Conservation (phyloP, 768 basidiomycete species). For the Psilocybe cyanescens region DNA sequence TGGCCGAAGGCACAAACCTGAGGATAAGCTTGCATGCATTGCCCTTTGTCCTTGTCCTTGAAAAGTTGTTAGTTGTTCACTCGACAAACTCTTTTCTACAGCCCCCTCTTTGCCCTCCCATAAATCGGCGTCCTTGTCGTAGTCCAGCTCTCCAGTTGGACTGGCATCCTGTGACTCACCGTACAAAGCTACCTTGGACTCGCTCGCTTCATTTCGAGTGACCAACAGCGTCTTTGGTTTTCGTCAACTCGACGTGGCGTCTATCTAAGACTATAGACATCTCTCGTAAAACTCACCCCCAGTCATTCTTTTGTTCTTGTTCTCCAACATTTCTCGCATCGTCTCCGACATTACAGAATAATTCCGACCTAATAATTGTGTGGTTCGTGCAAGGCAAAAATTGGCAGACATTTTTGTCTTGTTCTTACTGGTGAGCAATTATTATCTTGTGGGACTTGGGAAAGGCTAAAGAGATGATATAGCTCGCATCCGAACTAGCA, state of each 20-base stretch:
- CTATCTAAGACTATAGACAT: conserved; percentile 34
- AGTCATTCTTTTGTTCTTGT: conserved; percentile 51
- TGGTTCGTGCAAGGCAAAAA: conserved; percentile 20
- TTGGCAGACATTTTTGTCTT: conserved; percentile 21
- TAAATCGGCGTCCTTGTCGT: conserved; percentile 35
- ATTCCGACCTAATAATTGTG: conserved; percentile 27
- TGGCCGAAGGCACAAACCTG: conserved; percentile 45
- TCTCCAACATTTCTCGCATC: conserved; percentile 21
- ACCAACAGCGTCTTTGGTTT: conserved; percentile 32
- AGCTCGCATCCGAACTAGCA: conserved; percentile 8
- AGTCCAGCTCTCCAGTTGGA: conserved; percentile 35
- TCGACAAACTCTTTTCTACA: conserved; percentile 44
- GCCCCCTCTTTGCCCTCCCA: conserved; percentile 33
- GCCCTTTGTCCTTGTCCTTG: conserved; percentile 47
- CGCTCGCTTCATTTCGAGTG: conserved; percentile 62
- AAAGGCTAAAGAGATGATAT: conserved; percentile 9
- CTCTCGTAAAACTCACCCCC: conserved; percentile 44
- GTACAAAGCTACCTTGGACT: conserved; percentile 31
- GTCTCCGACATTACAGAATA: conserved; percentile 26
- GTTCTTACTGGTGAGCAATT: conserved; percentile 20
- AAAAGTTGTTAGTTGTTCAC: conserved; percentile 53
- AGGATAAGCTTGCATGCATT: conserved; percentile 58
- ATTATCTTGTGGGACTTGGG: conserved; percentile 2
- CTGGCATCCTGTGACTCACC: conserved; percentile 35
- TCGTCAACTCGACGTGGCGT: conserved; percentile 39